phyloP scores from a whole-genome alignment of 805 yeast genomes.

The Zygosaccharomyces bailii region DNA sequence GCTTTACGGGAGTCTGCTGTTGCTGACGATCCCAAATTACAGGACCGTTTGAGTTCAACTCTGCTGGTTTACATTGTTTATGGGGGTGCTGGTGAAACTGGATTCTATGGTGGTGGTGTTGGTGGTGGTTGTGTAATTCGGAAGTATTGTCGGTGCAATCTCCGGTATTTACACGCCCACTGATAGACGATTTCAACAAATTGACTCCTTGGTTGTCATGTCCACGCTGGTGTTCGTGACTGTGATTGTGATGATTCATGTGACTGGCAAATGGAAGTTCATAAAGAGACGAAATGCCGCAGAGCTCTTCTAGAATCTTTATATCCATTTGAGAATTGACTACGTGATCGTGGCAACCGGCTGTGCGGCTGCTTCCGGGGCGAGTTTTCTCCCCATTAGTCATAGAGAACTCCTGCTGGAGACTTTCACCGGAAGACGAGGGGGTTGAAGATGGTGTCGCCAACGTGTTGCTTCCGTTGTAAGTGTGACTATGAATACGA shows the following conservation, averaged over 20 bases:
- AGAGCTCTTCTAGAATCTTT: constrained; percentile 33
- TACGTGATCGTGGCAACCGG: constrained; percentile 21
- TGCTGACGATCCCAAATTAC: not conserved
- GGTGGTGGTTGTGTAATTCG: constrained; percentile 30
- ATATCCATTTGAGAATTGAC: constrained; percentile 29
- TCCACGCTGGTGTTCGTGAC: constrained; percentile 10
- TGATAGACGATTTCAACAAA: constrained; percentile 16
- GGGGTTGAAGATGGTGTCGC: constrained; percentile 12
- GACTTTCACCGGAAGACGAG: constrained; percentile 8
- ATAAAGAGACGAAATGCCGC: constrained; percentile 35
- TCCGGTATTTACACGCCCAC: not conserved
- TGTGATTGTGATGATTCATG: constrained; percentile 25
- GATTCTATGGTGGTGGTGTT: constrained; percentile 41
- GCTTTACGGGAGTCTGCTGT: constrained; percentile 2
- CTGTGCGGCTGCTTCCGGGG: not conserved
- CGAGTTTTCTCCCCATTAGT: not conserved
- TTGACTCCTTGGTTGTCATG: constrained; percentile 13
- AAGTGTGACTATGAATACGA: not conserved
- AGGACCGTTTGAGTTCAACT: not conserved
- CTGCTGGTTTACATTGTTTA: not conserved
- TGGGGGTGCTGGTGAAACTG: constrained; percentile 36
- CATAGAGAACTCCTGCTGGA: not conserved
- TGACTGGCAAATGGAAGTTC: constrained; percentile 35
- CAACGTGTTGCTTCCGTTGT: constrained; percentile 8
- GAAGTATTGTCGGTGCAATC: not conserved